These are phyloP conservation scores for Teratosphaeria pseudoeucalypti DNA, from an alignment of 2,329 filamentous ascomycete genomes.

Conservation along the genomic window DNA sequence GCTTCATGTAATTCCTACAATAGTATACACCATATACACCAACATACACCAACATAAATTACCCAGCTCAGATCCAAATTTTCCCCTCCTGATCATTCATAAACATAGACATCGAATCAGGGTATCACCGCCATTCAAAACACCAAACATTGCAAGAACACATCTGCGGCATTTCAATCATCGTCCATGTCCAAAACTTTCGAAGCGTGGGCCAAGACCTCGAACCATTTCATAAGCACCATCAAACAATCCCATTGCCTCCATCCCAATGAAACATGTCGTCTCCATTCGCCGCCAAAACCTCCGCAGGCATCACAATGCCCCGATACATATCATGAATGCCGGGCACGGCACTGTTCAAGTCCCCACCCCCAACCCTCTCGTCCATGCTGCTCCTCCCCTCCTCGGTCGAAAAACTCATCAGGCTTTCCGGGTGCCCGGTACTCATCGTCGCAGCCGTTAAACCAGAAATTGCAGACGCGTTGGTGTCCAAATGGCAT, in stretches of 20 bases:
- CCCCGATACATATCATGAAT: conserved; percentile 14
- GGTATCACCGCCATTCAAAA: background rate
- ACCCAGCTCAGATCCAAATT: background rate
- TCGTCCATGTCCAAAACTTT: no score
- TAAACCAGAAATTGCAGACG: background rate
- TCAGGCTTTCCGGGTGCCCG: conserved; percentile 1
- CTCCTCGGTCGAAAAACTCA: conserved; percentile 1
- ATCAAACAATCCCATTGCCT: background rate
- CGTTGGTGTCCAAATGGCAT: conserved; percentile 3
- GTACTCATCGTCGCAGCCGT: background rate
- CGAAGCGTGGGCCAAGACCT: background rate
- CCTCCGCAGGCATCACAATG: conserved; percentile 18
- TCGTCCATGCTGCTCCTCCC: conserved; percentile 10
- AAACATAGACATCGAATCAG: background rate
- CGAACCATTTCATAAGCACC: background rate
- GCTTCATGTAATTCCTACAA: background rate
- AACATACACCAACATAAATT: background rate
- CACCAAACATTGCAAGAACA: background rate
- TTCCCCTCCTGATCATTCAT: background rate
- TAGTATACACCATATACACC: background rate
- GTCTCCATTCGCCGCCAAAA: background rate
- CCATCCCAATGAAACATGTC: conserved; percentile 1
- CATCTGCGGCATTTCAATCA: no score
- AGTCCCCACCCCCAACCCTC: background rate
- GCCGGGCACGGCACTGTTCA: background rate